Conservation (phyloP, 75 land plant species). For the Picea glauca region DNA sequence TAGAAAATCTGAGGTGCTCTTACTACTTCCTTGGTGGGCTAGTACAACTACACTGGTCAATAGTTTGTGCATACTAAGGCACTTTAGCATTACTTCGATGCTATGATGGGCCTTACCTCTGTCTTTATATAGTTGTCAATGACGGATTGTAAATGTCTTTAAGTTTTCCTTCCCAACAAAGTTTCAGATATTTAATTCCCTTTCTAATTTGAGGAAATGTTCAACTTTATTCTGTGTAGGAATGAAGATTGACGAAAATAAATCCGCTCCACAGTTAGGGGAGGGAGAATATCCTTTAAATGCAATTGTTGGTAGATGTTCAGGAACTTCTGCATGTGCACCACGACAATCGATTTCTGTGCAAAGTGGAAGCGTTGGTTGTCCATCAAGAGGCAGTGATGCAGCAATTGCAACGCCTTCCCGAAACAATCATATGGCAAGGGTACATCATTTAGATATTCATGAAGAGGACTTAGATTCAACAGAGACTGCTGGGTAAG, state of each 20-base stretch:
- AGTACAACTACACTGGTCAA: too few species aligned
- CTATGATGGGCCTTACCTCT: too few species aligned
- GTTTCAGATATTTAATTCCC: not conserved
- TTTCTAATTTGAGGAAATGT: not conserved
- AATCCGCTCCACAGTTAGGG: not conserved
- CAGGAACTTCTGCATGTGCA: slow-evolving; percentile 5
- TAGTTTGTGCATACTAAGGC: too few species aligned
- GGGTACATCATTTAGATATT: slow-evolving; percentile 24
- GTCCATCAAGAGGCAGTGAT: slow-evolving; percentile 24
- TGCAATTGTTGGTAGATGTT: not conserved
- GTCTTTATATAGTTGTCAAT: too few species aligned
- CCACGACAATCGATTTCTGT: slow-evolving; percentile 15
- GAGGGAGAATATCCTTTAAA: not conserved
- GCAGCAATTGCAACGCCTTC: slow-evolving; percentile 7
- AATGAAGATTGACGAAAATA: not conserved
- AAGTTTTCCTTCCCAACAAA: not conserved
- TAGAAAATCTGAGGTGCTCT: too few species aligned
- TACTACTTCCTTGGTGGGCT: too few species aligned
- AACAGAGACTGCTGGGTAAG: slow-evolving; percentile 27
- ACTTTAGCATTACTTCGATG: too few species aligned
- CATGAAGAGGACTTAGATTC: slow-evolving; percentile 26
- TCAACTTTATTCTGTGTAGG: not conserved
- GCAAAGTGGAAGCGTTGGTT: slow-evolving; percentile 23
- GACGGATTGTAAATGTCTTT: not conserved
- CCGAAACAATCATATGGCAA: slow-evolving; percentile 16